Evolutionary conservation across 2,329 filamentous ascomycete genomes (phyloP), one percentile per base, ranked within the genome.

Genomic region (Paramyrothecium roridum): DNA sequence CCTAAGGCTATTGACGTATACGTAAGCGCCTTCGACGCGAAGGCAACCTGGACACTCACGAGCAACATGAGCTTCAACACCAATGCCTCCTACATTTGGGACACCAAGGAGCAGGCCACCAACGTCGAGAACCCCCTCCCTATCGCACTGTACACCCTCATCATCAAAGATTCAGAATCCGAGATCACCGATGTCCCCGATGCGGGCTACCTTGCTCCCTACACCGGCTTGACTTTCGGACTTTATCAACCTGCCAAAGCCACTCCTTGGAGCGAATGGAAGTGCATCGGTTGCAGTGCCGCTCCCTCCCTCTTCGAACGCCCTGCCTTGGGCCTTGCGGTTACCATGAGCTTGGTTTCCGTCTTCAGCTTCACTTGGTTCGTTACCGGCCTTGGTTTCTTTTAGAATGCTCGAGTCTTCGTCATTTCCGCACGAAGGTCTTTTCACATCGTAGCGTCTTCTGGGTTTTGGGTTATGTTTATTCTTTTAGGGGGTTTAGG

Each of bases 321-420:
- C 57, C 74, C 76, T 46, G 79, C 79, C 2, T 37, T 85, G 10
- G 73, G 76, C 7, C 76, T 85, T 54, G 79, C 79, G 37, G 48
- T 83, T 51, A 72, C 75, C 13, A 85, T 86, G 80, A 77, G 79
- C 61, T 50, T 80, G 33, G 66, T 84, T 47, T 86, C 84, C 1
- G 72, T 87, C 3, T 59, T 82, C 30, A 83, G 80, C 65, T 87
- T 87, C 60, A 86, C 83, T 30, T 87, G 83, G 83, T 87, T 87
- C 61, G 82, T 86, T 40, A 75, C 75, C 22, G 83, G 84, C 2
- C 65, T 83, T 12, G 73, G 70, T 10, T 63, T 73, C 37, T 65
- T 75, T 48, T 72, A 57, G 60, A 16, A 4, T 43, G 37, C 26
- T 10, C 10, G 26, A 30, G 10, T 30, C 26, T 43, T 19, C 12